phyloP scores from a whole-genome alignment of 495 filamentous ascomycete species.

The Talaromyces liani region DNA sequence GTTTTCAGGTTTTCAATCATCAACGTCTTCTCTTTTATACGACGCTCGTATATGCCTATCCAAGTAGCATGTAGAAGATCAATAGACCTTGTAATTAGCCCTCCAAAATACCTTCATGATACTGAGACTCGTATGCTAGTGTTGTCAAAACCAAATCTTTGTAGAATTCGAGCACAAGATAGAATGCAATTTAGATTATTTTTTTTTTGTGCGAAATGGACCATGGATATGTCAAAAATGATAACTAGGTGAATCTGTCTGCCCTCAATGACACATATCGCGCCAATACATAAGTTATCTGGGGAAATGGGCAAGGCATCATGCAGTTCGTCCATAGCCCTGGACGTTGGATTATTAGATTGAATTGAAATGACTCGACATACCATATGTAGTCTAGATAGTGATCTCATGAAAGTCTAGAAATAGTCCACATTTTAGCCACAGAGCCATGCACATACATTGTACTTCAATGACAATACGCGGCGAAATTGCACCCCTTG shows the following conservation, averaged over 20 bases:
- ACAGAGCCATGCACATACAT: too few relatives aligned
- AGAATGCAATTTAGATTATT: background rate
- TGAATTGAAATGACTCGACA: too few relatives aligned
- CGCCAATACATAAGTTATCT: background rate
- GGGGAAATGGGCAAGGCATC: background rate
- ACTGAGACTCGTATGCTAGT: background rate
- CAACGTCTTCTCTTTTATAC: background rate
- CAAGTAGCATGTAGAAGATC: too few relatives aligned
- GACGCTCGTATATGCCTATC: background rate
- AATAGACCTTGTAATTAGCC: too few relatives aligned
- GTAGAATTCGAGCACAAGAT: background rate
- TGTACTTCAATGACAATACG: too few relatives aligned
- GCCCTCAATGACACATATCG: background rate
- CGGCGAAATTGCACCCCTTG: too few relatives aligned
- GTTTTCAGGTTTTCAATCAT: background rate
- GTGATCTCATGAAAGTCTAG: too few relatives aligned
- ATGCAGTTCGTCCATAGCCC: too few relatives aligned
- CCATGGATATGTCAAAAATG: background rate
- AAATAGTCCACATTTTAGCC: too few relatives aligned
- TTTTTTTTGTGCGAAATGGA: background rate
- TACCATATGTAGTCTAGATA: too few relatives aligned
- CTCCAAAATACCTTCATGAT: background rate
- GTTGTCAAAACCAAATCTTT: background rate
- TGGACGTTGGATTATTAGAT: too few relatives aligned
- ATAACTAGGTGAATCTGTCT: background rate